A percentile compares a stretch with the other conserved stretches of the same genome.
These are phyloP conservation scores for Chondrostereum purpureum DNA, from an alignment of 1,284 basidiomycete genomes.

Conservation along the genomic window DNA sequence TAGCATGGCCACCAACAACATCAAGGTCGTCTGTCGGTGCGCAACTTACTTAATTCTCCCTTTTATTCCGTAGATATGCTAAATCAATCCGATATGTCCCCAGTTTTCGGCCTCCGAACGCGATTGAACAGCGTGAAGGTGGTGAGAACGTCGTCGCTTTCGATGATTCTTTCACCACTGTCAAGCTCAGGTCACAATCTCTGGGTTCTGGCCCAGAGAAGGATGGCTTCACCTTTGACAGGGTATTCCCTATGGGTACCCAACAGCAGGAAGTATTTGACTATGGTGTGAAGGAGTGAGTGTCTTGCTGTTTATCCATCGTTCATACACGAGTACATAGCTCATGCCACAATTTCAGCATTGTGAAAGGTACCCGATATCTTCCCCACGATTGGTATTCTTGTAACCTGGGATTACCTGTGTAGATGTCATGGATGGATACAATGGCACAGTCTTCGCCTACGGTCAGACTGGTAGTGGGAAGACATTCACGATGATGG, in stretches of 20 bases:
- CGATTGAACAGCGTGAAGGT: conserved; percentile 85
- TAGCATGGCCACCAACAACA: conserved; percentile 73
- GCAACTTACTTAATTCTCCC: conserved; percentile 20
- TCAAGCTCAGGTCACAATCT: conserved; percentile 70
- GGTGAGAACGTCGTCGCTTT: conserved; percentile 91
- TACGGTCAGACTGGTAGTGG: conserved; percentile 99
- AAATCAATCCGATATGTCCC: neutral
- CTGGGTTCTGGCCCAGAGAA: conserved; percentile 70
- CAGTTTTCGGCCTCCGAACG: conserved; percentile 94
- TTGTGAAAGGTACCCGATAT: conserved; percentile 62
- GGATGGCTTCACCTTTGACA: conserved; percentile 96
- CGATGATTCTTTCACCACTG: conserved; percentile 78
- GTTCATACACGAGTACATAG: too few relatives aligned
- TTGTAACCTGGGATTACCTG: conserved; percentile 2
- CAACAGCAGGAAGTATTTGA: conserved; percentile 96
- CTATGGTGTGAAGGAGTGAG: conserved; percentile 95
- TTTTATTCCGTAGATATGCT: neutral
- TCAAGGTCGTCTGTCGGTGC: conserved; percentile 93
- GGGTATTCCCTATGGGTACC: conserved; percentile 92
- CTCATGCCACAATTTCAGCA: conserved; percentile 35
- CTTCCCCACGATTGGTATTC: too few relatives aligned
- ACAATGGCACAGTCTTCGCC: conserved; percentile 98
- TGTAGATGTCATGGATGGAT: conserved; percentile 95
- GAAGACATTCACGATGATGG: conserved; percentile 98
- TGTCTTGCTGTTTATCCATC: conserved; percentile 20